These are phyloP conservation scores for cucumber (Cucumis sativus) DNA, from an alignment of 306 rosid genomes.

Conservation along the genomic window DNA sequence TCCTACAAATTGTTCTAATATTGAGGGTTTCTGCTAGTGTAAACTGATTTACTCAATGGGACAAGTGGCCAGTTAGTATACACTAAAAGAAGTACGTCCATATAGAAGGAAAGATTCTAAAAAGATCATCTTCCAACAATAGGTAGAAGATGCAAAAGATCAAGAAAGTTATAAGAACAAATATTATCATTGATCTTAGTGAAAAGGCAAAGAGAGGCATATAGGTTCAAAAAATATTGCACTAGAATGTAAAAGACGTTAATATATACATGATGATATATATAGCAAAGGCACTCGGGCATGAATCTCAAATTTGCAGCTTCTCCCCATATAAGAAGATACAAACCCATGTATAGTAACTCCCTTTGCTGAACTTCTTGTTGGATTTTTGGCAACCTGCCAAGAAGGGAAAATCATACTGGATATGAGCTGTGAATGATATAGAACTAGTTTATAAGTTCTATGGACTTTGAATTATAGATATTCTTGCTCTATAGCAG, in stretches of 20 bases:
- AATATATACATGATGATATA: conserved; percentile 83
- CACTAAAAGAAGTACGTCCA: neutral
- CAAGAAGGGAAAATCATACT: conserved; percentile 7
- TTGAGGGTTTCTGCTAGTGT: neutral
- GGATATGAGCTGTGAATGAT: neutral
- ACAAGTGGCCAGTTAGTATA: neutral
- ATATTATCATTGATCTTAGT: neutral
- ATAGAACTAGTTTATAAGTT: neutral
- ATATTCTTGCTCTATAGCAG: neutral
- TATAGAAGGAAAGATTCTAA: neutral
- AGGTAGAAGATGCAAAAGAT: neutral
- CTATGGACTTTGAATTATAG: neutral
- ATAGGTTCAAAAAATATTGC: neutral
- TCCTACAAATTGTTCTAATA: neutral
- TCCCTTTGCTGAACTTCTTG: conserved; percentile 94
- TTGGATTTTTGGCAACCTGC: conserved; percentile 91
- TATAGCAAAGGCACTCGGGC: conserved; percentile 99
- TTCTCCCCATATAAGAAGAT: conserved; percentile 99
- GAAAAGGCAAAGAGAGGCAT: neutral
- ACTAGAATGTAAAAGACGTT: neutral
- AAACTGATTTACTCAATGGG: neutral
- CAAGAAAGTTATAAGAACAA: neutral
- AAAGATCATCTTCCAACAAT: neutral
- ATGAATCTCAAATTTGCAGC: conserved; percentile 97
- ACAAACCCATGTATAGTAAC: conserved; percentile 82